Evolutionary conservation across 306 rosid species (phyloP), one percentile per base, ranked within the genome.

Genomic region (Cicer bijugum): DNA sequence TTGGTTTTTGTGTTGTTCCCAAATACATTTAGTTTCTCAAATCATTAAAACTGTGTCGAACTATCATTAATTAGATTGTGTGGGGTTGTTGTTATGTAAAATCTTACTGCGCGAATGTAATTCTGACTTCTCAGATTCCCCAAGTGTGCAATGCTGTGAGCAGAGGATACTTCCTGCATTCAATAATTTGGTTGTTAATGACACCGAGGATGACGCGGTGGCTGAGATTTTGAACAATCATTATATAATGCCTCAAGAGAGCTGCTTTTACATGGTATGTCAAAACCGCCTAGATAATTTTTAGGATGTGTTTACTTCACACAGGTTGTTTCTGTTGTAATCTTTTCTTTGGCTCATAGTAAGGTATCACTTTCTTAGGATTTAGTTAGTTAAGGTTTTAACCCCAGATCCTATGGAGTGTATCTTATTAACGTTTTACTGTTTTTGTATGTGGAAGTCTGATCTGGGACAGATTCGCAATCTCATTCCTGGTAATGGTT

Each of bases 201-300:
- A 94, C 58, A 88, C 79, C 9, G 9, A 55, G 71, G 88, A 82
- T 55, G 98, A 94, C n/a, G 79, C 69, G 0, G 92, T 89, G 71
- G 97, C 91, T 58, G 89, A 87, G 68, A 85, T 91, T 88, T 51
- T 87, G 78, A 58, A 62, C 80, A 72, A 71, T 83, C 72, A 1
- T 55, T 94, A 87, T 80, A 61, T 94, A 50, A 46, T 91, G 9
- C 98, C 98, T 14, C 82, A 62, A 5, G 82, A 84, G 75, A 89
- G 98, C 74, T 84, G 88, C 80, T 89, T 94, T 88, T 88, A 88
- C 87, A 91, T 89, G 97, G 98, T 94, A 89, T 82, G 83, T 71
- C 70, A 14, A 33, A 67, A 15, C 66, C 40, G 23, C 52, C 65
- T 12, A 17, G 38, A 16, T 28, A 38, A 15, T 44, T 14, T 15